Evolutionary conservation across 2,329 filamentous ascomycete species (phyloP).

Genomic region (Cladosporium cucumerinum): DNA sequence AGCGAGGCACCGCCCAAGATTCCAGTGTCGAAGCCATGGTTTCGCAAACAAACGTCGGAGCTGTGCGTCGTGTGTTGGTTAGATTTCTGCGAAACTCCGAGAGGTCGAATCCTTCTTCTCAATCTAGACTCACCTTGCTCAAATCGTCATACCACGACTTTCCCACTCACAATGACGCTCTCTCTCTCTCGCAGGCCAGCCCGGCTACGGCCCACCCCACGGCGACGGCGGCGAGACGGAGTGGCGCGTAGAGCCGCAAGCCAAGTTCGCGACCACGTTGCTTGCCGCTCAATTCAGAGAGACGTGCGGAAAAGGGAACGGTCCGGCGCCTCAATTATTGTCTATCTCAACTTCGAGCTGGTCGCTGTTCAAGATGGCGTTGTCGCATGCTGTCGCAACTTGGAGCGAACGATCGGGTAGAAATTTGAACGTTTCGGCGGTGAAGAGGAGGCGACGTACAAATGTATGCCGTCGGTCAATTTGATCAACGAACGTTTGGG

Average conservation of each 20-base stretch:
- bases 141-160: constrained; percentile 7
- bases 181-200: background rate
- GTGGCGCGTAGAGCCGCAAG: constrained; percentile 1
- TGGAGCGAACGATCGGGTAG: constrained; percentile 1
- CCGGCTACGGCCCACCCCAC: background rate
- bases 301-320: background rate
- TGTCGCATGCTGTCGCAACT: constrained; percentile 12
- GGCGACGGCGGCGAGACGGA: background rate
- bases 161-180: background rate
- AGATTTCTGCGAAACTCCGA: background rate
- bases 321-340: constrained; percentile 7
- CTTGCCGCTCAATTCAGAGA: background rate
- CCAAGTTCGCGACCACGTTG: background rate
- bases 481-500: background rate
- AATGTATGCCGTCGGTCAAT: background rate
- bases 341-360: constrained; percentile 11
- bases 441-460: background rate
- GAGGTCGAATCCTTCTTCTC: background rate
- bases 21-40: constrained; percentile 28
- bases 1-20: constrained; percentile 63
- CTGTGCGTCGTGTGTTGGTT: background rate
- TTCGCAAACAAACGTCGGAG: background rate
- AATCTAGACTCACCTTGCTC: background rate
- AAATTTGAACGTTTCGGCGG: background rate
- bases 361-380: background rate